phyloP scores from a whole-genome alignment of 2,329 filamentous ascomycete species.

The Phyllosticta citriasiana region DNA sequence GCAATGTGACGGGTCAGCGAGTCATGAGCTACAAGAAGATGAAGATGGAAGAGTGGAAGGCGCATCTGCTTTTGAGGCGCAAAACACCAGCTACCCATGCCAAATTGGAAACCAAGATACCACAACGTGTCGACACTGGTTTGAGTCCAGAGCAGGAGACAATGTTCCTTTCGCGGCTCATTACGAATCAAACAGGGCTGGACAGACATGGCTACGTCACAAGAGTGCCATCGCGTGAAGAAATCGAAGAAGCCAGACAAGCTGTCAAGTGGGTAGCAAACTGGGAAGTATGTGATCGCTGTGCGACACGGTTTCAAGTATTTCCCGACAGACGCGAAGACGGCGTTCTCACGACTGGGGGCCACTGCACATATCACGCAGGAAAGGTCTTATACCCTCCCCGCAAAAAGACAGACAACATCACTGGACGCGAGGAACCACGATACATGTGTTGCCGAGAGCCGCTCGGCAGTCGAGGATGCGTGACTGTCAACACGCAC shows the following conservation, averaged over 20 bases:
- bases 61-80: conserved; percentile 36
- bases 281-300: conserved; percentile 86
- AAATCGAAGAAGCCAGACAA: conserved; percentile 55
- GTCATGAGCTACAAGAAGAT: conserved; percentile 70
- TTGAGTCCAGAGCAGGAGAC: conserved; percentile 60
- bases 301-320: conserved; percentile 76
- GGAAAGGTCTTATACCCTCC: conserved; percentile 55
- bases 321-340: conserved; percentile 73
- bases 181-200: conserved; percentile 56
- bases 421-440: conserved; percentile 25
- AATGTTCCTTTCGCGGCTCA: conserved; percentile 49
- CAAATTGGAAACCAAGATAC: conserved; percentile 17
- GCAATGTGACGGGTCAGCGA: conserved; percentile 72
- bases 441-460: conserved; percentile 70
- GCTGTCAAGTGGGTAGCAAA: conserved; percentile 59
- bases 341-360: conserved; percentile 69
- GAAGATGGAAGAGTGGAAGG: conserved; percentile 60
- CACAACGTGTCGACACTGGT: conserved; percentile 47
- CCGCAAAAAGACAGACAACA: conserved; percentile 41
- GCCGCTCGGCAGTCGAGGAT: conserved; percentile 66
- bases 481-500: conserved; percentile 60
- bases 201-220: conserved; percentile 66
- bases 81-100: conserved; percentile 11
- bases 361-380: conserved; percentile 71
- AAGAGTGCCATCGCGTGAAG: conserved; percentile 51